phyloP scores from a whole-genome alignment of 192 early-diverging fungal genomes.

The Haplosporangium gracile region DNA sequence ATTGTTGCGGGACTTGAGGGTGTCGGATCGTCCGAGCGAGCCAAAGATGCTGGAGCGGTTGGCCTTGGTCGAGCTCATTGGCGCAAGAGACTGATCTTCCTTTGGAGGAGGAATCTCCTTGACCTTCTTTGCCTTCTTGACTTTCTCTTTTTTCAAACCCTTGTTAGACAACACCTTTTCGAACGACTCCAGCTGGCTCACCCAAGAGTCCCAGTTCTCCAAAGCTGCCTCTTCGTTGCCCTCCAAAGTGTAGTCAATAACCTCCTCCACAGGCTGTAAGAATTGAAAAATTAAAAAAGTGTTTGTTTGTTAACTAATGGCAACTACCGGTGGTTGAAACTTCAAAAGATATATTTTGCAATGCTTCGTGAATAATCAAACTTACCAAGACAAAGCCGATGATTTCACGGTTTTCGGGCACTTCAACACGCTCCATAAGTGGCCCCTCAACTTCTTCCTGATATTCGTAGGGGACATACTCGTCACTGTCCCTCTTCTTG shows the following conservation, averaged over 20 bases:
- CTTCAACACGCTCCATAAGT: constrained; percentile 50
- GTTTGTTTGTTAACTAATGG: not conserved
- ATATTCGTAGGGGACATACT: constrained; percentile 51
- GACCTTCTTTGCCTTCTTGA: constrained; percentile 42
- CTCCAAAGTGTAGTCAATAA: constrained; percentile 28
- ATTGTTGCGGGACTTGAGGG: constrained; percentile 28
- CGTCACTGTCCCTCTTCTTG: constrained; percentile 38
- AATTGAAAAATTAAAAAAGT: not conserved
- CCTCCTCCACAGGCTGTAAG: constrained; percentile 40
- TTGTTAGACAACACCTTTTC: constrained; percentile 44
- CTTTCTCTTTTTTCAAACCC: constrained; percentile 45
- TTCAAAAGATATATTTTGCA: not conserved
- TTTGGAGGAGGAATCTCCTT: constrained; percentile 7
- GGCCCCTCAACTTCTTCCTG: constrained; percentile 51
- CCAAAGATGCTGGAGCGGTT: constrained; percentile 48
- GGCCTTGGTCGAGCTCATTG: constrained; percentile 25
- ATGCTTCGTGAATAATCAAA: not conserved
- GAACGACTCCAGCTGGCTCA: constrained; percentile 49
- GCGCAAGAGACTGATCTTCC: not conserved
- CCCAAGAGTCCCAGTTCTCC: constrained; percentile 57
- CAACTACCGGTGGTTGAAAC: not conserved
- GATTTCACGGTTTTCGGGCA: constrained; percentile 37
- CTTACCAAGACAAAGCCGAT: constrained; percentile 51
- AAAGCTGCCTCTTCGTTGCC: constrained; percentile 37
- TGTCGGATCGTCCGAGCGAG: constrained; percentile 40